Conservation (phyloP, 176 grass and related monocot species). For the Rhipidocladum racemiflorum region DNA sequence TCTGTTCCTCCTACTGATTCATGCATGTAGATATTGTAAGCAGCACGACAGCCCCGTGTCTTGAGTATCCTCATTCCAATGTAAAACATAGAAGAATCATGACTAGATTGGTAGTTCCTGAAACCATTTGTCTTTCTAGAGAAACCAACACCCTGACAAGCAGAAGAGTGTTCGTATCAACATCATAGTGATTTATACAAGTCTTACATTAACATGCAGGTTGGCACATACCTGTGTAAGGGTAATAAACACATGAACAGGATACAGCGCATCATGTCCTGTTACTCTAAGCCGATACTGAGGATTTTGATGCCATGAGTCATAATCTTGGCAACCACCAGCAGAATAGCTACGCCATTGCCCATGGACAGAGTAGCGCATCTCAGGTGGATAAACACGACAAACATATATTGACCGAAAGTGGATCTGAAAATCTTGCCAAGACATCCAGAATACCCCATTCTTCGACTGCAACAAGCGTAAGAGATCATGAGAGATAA, state of each 20-base stretch:
- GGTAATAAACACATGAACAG: constrained; percentile 95
- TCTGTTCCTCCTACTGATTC: constrained; percentile 95
- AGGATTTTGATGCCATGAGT: constrained; percentile 97
- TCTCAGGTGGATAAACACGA: constrained; percentile 92
- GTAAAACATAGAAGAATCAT: constrained; percentile 95
- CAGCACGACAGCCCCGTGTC: constrained; percentile 80
- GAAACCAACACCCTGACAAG: constrained; percentile 91
- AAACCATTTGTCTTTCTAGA: constrained; percentile 90
- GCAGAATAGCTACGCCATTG: constrained; percentile 94
- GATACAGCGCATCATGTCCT: constrained; percentile 72
- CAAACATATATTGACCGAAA: constrained; percentile 98
- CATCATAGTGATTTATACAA: constrained; percentile 6
- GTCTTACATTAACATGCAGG: constrained; percentile 10
- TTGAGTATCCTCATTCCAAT: constrained; percentile 99
- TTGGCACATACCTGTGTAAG: constrained; percentile 81
- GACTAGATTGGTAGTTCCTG: constrained; percentile 92
- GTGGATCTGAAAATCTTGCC: constrained; percentile 99
- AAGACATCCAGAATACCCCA: constrained; percentile 99
- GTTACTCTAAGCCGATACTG: constrained; percentile 87
- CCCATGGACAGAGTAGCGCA: constrained; percentile 93
- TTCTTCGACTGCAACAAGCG: constrained; percentile 69
- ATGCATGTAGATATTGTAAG: constrained; percentile 99
- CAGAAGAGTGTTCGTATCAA: constrained; percentile 31
- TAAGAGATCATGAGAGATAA: constrained; percentile 25
- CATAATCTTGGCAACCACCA: constrained; percentile 97